These are phyloP conservation scores for Epipyxis sp. DNA, from an alignment of 108 stramenopile genomes.

Conservation along the genomic window DNA sequence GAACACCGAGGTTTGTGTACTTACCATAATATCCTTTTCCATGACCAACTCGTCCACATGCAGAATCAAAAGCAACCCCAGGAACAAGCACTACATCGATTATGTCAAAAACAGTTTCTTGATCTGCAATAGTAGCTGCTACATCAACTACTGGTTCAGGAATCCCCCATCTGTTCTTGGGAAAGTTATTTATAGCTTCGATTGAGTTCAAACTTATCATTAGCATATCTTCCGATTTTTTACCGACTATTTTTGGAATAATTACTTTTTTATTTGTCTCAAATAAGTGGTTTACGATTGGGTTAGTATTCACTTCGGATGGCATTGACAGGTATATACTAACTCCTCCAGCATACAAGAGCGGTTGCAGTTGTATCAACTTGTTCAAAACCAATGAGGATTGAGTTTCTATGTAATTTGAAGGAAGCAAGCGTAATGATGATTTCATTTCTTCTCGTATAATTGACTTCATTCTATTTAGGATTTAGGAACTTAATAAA, in stretches of 20 bases:
- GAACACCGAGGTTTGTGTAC: neutral
- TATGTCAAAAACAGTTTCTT: conserved; percentile 36
- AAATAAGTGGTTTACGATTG: neutral
- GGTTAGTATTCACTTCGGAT: neutral
- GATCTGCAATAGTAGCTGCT: conserved; percentile 27
- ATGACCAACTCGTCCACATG: conserved; percentile 51
- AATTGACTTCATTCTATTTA: neutral
- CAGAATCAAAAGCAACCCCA: conserved; percentile 42
- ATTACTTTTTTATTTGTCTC: neutral
- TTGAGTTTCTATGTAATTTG: neutral
- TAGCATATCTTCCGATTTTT: conserved; percentile 41
- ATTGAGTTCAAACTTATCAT: conserved; percentile 43
- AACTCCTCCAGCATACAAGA: neutral
- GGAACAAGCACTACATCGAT: conserved; percentile 45
- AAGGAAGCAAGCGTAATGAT: neutral
- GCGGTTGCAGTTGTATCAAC: neutral
- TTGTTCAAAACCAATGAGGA: neutral
- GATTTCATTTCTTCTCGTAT: neutral
- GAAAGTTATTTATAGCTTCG: conserved; percentile 47
- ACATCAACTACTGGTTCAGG: conserved; percentile 37
- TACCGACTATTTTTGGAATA: conserved; percentile 31
- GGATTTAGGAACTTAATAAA: too few relatives aligned
- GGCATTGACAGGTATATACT: neutral
- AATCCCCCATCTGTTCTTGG: conserved; percentile 54
- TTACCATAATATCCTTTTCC: conserved; percentile 51